Conservation (phyloP, 495 filamentous ascomycete genomes). For the Collariella sp. region DNA sequence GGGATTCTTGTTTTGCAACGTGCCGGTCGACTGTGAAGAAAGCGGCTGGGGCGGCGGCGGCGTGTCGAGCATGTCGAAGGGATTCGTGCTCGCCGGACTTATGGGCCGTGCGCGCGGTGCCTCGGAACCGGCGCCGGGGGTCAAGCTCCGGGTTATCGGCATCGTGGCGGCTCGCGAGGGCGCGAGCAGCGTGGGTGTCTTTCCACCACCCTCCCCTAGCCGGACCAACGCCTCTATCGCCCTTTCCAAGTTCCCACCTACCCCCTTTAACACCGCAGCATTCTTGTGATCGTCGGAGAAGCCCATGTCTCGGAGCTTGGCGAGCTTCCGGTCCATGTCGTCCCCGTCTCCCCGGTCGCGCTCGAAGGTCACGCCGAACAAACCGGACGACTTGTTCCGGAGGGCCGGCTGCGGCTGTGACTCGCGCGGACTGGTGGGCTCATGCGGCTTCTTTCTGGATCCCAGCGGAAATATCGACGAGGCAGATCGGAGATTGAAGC, state of each 20-base stretch:
- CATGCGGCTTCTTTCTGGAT: slow-evolving; percentile 29
- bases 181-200: slow-evolving; percentile 34
- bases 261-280: slow-evolving; percentile 63
- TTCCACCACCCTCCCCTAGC: slow-evolving; percentile 57
- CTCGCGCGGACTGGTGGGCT: slow-evolving; percentile 24
- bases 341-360: slow-evolving; percentile 35
- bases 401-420: slow-evolving; percentile 20
- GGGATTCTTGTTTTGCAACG: slow-evolving; percentile 46
- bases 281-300: slow-evolving; percentile 81
- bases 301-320: slow-evolving; percentile 79
- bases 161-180: slow-evolving; percentile 26
- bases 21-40: slow-evolving; percentile 51
- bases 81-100: slow-evolving; percentile 51
- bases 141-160: slow-evolving; percentile 35
- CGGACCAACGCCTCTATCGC: slow-evolving; percentile 74
- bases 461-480: slow-evolving; percentile 57
- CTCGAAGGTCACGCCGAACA: slow-evolving; percentile 58
- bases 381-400: slow-evolving; percentile 52
- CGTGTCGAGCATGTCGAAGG: slow-evolving; percentile 53
- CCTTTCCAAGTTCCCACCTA: slow-evolving; percentile 75
- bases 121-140: slow-evolving; percentile 30
- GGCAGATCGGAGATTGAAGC: slow-evolving; percentile 67
- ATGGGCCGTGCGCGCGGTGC: slow-evolving; percentile 24
- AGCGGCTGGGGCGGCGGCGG: slow-evolving; percentile 39
- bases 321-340: slow-evolving; percentile 60